These are phyloP conservation scores for Phytophthora europaea DNA, from an alignment of 352 stramenopile species.

Conservation along the genomic window DNA sequence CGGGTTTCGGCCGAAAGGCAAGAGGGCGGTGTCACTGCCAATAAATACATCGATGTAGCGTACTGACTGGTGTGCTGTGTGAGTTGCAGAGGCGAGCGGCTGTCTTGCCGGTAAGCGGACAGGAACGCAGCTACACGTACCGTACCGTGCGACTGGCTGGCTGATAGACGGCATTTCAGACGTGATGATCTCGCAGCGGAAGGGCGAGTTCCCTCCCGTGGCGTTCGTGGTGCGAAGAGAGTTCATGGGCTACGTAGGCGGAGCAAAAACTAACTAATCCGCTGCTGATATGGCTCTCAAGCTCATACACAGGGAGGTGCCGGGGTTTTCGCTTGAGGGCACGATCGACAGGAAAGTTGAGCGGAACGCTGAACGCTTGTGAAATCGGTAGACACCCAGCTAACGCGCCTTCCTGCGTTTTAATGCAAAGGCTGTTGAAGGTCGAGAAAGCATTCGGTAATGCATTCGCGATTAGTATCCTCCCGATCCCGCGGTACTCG, in stretches of 20 bases:
- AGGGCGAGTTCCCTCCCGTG: conserved; percentile 71
- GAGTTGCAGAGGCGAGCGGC: conserved; percentile 47
- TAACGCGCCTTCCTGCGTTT: not conserved
- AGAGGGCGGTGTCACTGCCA: not conserved
- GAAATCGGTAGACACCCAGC: not conserved
- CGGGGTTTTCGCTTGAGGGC: conserved; percentile 41
- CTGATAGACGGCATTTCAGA: conserved; percentile 40
- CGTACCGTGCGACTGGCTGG: not conserved
- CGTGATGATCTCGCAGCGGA: conserved; percentile 82
- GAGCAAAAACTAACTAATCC: not conserved
- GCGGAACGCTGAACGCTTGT: not conserved
- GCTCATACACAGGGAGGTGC: conserved; percentile 54
- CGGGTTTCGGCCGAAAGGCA: conserved; percentile 64
- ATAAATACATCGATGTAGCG: not conserved
- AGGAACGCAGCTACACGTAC: not conserved
- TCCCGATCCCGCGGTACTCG: conserved; percentile 51
- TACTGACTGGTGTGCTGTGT: not conserved
- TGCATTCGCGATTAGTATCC: conserved; percentile 59
- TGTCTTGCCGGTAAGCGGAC: conserved; percentile 58
- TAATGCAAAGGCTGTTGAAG: conserved; percentile 49
- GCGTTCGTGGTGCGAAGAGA: conserved; percentile 64
- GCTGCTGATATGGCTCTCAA: conserved; percentile 14
- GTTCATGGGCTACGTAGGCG: not conserved
- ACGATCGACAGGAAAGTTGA: conserved; percentile 52
- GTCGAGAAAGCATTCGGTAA: conserved; percentile 72